Conservation (phyloP, 352 stramenopile species). For the Phytophthora cactorum region DNA sequence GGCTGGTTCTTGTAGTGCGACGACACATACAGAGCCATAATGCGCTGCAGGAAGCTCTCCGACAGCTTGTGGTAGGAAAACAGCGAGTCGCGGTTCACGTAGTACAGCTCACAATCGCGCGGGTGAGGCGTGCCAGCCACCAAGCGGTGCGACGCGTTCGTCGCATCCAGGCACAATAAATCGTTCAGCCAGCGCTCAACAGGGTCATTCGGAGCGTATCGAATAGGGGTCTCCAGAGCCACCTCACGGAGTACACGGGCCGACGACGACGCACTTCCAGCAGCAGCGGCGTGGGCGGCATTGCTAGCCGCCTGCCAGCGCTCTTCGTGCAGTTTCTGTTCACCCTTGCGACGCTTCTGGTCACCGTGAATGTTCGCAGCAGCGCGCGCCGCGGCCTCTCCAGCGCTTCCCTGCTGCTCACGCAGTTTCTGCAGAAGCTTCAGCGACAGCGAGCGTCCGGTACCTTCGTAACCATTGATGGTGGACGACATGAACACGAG, state of each 20-base stretch:
- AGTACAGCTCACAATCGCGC: conserved; percentile 97
- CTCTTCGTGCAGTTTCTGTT: conserved; percentile 97
- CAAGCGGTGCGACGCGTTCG: conserved; percentile 85
- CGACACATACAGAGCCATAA: conserved; percentile 97
- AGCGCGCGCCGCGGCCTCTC: conserved; percentile 58
- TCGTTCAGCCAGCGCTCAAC: conserved; percentile 98
- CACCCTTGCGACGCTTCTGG: conserved; percentile 93
- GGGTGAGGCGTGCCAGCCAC: conserved; percentile 95
- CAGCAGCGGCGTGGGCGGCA: conserved; percentile 73
- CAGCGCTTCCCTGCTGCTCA: conserved; percentile 90
- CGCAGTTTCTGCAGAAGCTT: conserved; percentile 99
- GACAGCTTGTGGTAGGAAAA: conserved; percentile 99
- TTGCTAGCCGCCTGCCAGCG: conserved; percentile 93
- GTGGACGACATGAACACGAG: conserved; percentile 99
- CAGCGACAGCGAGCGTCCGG: conserved; percentile 97
- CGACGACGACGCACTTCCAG: conserved; percentile 46
- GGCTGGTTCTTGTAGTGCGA: conserved; percentile 99
- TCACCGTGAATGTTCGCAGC: conserved; percentile 86
- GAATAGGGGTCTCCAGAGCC: conserved; percentile 97
- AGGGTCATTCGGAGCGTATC: conserved; percentile 95
- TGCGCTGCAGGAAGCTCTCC: conserved; percentile 94
- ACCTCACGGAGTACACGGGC: conserved; percentile 94
- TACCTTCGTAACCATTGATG: conserved; percentile 99
- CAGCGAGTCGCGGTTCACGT: conserved; percentile 98
- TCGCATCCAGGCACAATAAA: conserved; percentile 96